These are phyloP conservation scores for Thalassiosira sp. DNA, from an alignment of 352 stramenopile genomes.

Conservation along the genomic window DNA sequence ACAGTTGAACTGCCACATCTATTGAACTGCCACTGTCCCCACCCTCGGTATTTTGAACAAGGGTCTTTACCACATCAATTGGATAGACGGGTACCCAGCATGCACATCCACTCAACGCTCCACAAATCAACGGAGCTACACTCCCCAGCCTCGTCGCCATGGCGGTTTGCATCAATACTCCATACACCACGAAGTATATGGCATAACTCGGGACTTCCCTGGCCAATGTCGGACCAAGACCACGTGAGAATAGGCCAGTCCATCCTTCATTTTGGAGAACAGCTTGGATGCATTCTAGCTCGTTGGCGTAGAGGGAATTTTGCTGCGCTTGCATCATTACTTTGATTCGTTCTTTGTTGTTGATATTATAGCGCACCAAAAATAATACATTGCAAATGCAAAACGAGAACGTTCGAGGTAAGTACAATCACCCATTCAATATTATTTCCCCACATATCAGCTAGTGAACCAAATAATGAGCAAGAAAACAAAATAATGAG, in stretches of 20 bases:
- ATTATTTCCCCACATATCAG: too few relatives aligned
- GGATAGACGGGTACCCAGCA: conserved; percentile 77
- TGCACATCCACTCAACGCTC: conserved; percentile 53
- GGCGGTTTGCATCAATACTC: conserved; percentile 57
- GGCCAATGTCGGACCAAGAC: conserved; percentile 49
- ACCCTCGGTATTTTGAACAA: conserved; percentile 49
- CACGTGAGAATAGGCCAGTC: conserved; percentile 55
- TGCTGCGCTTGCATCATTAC: conserved; percentile 74
- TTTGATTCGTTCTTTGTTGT: conserved; percentile 67
- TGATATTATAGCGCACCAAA: too few relatives aligned
- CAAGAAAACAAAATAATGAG: not conserved
- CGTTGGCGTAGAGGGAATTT: conserved; percentile 50
- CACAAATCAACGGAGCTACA: conserved; percentile 55
- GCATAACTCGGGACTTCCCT: conserved; percentile 66
- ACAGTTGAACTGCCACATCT: conserved; percentile 54
- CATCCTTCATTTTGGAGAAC: conserved; percentile 64
- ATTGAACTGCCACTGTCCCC: conserved; percentile 20
- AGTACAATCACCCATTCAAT: too few relatives aligned
- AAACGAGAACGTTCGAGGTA: too few relatives aligned
- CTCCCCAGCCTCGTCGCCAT: conserved; percentile 36
- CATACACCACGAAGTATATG: conserved; percentile 81
- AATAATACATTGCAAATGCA: too few relatives aligned
- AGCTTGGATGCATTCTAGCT: conserved; percentile 64
- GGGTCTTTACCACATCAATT: conserved; percentile 68
- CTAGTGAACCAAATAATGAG: not conserved